A percentile compares a stretch with the other conserved stretches of the same genome.
phyloP scores from a whole-genome alignment of 352 stramenopile species.

The Pythium sp. region DNA sequence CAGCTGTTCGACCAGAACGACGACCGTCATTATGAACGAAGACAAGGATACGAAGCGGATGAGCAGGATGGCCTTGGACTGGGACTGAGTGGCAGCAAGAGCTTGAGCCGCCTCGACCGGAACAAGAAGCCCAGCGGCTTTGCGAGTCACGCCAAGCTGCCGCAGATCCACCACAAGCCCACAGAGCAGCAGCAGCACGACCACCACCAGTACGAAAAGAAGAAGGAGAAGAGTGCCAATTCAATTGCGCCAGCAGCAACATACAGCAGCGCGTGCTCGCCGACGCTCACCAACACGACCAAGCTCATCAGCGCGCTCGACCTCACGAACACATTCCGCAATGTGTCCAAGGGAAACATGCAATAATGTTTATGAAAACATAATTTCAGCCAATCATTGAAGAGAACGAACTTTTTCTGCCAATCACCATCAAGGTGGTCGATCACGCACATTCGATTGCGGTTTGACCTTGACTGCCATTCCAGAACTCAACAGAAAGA shows the following conservation, averaged over 20 bases:
- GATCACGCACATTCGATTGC: not conserved
- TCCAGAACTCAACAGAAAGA: constrained; percentile 2
- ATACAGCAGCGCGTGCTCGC: constrained; percentile 13
- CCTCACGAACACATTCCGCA: constrained; percentile 16
- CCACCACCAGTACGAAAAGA: not conserved
- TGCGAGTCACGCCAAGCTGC: not conserved
- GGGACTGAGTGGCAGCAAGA: constrained; percentile 7
- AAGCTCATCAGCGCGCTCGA: constrained; percentile 45
- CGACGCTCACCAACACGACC: constrained; percentile 35
- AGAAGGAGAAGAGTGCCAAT: constrained; percentile 5
- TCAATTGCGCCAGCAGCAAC: not conserved
- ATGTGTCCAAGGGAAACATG: not conserved
- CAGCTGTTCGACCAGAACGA: not conserved
- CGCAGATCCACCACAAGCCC: constrained; percentile 2
- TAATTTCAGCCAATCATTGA: not conserved
- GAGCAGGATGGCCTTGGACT: not conserved
- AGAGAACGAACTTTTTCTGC: not conserved
- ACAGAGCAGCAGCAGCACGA: constrained; percentile 8
- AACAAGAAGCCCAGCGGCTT: constrained; percentile 4
- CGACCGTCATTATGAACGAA: not conserved
- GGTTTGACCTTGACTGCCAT: not conserved
- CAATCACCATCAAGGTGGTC: not conserved
- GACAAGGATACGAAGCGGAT: not conserved
- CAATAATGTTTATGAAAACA: not conserved
- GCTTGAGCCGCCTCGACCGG: constrained; percentile 8